phyloP scores from a whole-genome alignment of 768 basidiomycete genomes.

The Boletus subparvulus region DNA sequence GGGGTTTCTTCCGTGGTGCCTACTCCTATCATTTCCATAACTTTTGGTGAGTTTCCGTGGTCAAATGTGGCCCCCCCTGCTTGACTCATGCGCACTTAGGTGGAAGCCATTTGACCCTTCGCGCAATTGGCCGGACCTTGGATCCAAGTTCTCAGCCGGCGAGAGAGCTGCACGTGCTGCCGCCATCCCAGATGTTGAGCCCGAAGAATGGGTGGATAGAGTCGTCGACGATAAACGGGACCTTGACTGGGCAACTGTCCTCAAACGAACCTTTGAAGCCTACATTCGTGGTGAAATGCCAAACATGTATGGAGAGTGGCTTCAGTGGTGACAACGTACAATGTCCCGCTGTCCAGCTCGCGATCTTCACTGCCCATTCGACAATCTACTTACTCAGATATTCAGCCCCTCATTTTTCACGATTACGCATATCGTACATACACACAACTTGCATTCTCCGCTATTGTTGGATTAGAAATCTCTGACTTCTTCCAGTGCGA shows the following conservation, averaged over 20 bases:
- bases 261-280: slow-evolving; percentile 94
- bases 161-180: slow-evolving; percentile 65
- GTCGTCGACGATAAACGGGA: slow-evolving; percentile 73
- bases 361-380: slow-evolving; percentile 14
- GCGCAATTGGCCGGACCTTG: slow-evolving; percentile 96
- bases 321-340: slow-evolving; percentile 44
- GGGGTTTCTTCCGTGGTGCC: slow-evolving; percentile 94
- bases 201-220: slow-evolving; percentile 40
- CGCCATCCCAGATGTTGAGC: slow-evolving; percentile 31
- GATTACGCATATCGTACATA: slow-evolving; percentile 28
- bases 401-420: slow-evolving; percentile 24
- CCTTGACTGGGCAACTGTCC: slow-evolving; percentile 87
- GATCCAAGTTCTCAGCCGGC: slow-evolving; percentile 69
- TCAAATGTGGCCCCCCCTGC: neutral
- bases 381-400: slow-evolving; percentile 33
- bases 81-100: slow-evolving; percentile 44
- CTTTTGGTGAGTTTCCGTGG: slow-evolving; percentile 61
- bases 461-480: slow-evolving; percentile 34
- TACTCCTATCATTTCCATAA: slow-evolving; percentile 98
- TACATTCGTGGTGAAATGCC: slow-evolving; percentile 89
- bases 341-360: slow-evolving; percentile 2
- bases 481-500: slow-evolving; percentile 25
- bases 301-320: slow-evolving; percentile 92
- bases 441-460: slow-evolving; percentile 27
- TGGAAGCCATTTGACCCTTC: slow-evolving; percentile 93